Conservation (phyloP, 306 rosid genomes). For the Vigna reflexopilosa region DNA sequence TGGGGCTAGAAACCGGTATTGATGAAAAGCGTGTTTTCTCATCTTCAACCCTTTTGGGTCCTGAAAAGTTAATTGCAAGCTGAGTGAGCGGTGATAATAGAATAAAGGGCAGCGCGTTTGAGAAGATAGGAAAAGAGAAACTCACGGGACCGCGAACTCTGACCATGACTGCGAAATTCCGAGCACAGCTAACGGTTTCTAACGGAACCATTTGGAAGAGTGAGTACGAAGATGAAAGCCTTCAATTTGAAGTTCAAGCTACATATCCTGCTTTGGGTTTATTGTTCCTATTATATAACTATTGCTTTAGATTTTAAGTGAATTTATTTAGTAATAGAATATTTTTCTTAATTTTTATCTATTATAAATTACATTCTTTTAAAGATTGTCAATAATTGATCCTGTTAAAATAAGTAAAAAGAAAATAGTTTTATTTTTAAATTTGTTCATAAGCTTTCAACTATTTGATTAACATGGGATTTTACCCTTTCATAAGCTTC, state of each 20-base stretch:
- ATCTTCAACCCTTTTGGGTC: slow-evolving; percentile 97
- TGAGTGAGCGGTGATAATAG: slow-evolving; percentile 18
- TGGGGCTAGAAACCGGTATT: slow-evolving; percentile 62
- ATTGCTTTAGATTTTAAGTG: background rate
- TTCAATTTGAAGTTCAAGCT: background rate
- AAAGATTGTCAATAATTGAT: background rate
- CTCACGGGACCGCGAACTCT: slow-evolving; percentile 92
- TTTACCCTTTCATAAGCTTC: too few relatives aligned
- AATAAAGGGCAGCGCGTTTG: background rate
- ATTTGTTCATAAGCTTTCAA: too few relatives aligned
- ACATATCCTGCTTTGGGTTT: background rate
- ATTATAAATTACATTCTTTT: background rate
- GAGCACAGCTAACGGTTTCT: slow-evolving; percentile 66
- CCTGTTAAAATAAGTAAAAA: background rate
- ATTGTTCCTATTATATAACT: background rate
- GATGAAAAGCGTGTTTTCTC: slow-evolving; percentile 94
- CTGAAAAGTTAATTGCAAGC: slow-evolving; percentile 48
- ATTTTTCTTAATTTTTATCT: background rate
- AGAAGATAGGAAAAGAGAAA: slow-evolving; percentile 20
- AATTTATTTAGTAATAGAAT: background rate
- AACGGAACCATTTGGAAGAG: slow-evolving; percentile 60
- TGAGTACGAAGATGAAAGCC: background rate
- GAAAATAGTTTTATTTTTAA: too few relatives aligned
- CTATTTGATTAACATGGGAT: too few relatives aligned
- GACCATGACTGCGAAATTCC: slow-evolving; percentile 86